Base-by-base conservation (phyloP, 306 rosid genomes). In the Nissolia schottii region DNA sequence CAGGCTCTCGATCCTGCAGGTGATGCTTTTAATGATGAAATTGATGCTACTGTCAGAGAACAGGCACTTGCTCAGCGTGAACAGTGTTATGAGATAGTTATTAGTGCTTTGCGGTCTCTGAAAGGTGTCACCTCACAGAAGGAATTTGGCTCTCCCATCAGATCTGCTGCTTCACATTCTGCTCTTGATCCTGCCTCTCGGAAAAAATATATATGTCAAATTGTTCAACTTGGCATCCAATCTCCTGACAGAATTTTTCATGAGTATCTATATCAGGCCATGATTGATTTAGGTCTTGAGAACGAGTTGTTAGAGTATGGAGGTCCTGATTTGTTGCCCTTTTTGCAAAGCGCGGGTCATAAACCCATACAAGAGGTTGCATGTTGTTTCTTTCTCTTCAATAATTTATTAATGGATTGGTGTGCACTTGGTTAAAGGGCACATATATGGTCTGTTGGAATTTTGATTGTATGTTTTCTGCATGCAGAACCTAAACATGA, bases 271-370 rank as follows among this genome's bases (percentile, higher is more conserved):
- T 94, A 94, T 79, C 86, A 83, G 70, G 90, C 97, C 56, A 91
- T 94, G 99, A 91, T 94, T 75, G 96, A 91, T 68, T 82, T 91
- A 72, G 99, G 97, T 63, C 96, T 94, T 74, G 99, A 94, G 77
- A 82, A 86, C 81, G 97, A 88, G 77, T 85, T 94, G 81, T 75
- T 94, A 67, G 99, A 94, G 79, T 89, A 85, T 58, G 99, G 99
- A 61, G 99, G 99, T 68, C 94, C 97, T 58, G 97, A 94, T 84
- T 84, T 94, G 86, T 87, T 91, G 60, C 85, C 96, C 19, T 94
- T 94, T 77, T 82, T 94, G 70, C 93, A 94, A 82, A 87, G 78
- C 81, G 95, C 96, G 65, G 97, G 96, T 32, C 85, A 85, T 67
- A 87, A 77, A 76, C 84, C 93, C 58, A 82, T 81, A 46, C 92